Evolutionary conservation across 257 asterid genomes (phyloP).

Genomic region (Solanum verrucosum): DNA sequence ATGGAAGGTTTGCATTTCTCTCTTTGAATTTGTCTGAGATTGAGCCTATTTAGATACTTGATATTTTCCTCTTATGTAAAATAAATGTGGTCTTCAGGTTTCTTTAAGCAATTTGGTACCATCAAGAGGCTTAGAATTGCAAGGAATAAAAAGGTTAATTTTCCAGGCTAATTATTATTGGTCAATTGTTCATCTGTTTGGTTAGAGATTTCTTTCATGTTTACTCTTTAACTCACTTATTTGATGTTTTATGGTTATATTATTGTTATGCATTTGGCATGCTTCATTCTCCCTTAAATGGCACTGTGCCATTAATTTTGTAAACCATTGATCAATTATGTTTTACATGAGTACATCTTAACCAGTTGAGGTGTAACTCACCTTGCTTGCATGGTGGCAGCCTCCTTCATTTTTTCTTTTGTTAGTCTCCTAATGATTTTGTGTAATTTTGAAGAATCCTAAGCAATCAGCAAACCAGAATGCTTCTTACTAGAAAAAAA

Average conservation of each 20-base stretch:
- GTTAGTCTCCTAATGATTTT: not conserved
- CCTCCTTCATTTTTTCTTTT: not conserved
- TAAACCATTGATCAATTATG: not conserved
- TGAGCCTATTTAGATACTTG: not conserved
- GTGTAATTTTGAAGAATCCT: not conserved
- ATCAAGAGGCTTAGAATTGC: slow-evolving; percentile 78
- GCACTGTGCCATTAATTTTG: not conserved
- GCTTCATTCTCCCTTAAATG: not conserved
- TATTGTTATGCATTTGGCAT: not conserved
- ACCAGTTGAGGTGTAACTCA: not conserved
- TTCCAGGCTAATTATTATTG: not conserved
- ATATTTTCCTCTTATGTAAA: not conserved
- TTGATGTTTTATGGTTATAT: not conserved
- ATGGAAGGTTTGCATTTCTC: slow-evolving; percentile 62
- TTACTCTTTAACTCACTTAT: not conserved
- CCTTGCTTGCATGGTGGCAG: not conserved
- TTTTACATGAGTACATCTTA: not conserved
- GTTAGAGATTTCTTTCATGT: not conserved
- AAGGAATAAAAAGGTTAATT: slow-evolving; percentile 74
- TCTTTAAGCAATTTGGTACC: slow-evolving; percentile 85
- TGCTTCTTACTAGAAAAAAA: not conserved
- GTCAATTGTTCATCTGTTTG: not conserved
- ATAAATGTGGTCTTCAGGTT: slow-evolving; percentile 43
- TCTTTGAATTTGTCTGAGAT: not conserved
- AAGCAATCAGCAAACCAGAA: not conserved